Conservation (phyloP, 768 basidiomycete species). For the Sporobolomyces pararoseus region DNA sequence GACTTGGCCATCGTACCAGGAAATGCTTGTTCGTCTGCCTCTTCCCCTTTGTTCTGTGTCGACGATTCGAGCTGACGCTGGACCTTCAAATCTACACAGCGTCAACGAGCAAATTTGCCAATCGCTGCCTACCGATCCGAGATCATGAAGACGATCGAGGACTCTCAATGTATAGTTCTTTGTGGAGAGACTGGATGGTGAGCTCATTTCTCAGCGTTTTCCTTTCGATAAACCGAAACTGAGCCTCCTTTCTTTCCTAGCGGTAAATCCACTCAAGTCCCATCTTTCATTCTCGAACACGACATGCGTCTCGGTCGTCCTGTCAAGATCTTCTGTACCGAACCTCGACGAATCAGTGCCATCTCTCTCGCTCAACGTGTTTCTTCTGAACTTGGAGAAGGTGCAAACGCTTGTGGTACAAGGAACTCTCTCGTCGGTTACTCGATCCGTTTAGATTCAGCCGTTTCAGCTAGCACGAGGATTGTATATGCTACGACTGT, state of each 20-base stretch:
- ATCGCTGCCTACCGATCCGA: conserved; percentile 75
- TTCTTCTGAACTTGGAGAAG: conserved; percentile 85
- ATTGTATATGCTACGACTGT: conserved; percentile 46
- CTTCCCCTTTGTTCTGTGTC: not conserved
- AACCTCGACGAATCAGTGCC: conserved; percentile 91
- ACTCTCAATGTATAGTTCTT: conserved; percentile 78
- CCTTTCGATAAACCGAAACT: not conserved
- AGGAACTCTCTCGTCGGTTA: conserved; percentile 80
- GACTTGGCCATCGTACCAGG: conserved; percentile 66
- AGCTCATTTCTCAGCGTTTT: conserved; percentile 37
- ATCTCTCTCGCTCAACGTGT: conserved; percentile 94
- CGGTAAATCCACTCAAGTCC: conserved; percentile 95
- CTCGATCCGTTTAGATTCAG: conserved; percentile 76
- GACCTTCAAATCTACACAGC: conserved; percentile 53
- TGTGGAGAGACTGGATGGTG: conserved; percentile 77
- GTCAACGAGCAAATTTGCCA: conserved; percentile 71
- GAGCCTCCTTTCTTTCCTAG: conserved; percentile 50
- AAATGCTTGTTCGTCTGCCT: conserved; percentile 71
- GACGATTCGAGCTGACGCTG: not conserved
- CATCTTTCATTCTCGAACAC: conserved; percentile 87
- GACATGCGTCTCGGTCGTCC: conserved; percentile 70
- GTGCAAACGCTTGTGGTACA: conserved; percentile 71
- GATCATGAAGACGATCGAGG: conserved; percentile 67
- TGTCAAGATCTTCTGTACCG: conserved; percentile 91
- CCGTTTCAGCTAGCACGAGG: conserved; percentile 37